Evolutionary conservation across 441 rosid genomes (phyloP).

Genomic region (Aquilaria agallochum): DNA sequence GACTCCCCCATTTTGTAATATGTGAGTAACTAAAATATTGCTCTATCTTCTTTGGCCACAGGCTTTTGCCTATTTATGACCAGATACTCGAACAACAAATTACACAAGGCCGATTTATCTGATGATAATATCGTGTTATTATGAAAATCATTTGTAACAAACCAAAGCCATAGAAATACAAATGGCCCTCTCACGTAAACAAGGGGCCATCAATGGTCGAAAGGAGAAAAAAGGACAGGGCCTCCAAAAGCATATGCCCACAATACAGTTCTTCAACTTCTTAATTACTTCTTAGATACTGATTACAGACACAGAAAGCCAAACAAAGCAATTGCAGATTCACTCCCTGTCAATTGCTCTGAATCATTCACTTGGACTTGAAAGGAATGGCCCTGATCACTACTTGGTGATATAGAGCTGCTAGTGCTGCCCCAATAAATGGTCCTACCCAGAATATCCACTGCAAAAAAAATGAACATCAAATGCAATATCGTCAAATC

Average conservation of each 20-base stretch:
- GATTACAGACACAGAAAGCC: not conserved
- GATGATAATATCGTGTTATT: not conserved
- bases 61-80: too few species aligned
- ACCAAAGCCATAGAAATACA: slow-evolving; percentile 17
- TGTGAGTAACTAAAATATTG: too few species aligned
- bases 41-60: too few species aligned
- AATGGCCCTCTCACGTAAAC: slow-evolving; percentile 2
- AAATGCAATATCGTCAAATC: too few species aligned
- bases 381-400: slow-evolving; percentile 94
- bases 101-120: too few species aligned
- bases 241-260: slow-evolving; percentile 1
- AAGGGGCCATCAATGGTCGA: slow-evolving; percentile 8
- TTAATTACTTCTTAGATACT: slow-evolving; percentile 5
- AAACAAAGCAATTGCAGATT: slow-evolving; percentile 3
- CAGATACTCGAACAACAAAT: too few species aligned
- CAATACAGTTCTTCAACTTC: not conserved
- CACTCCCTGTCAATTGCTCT: not conserved
- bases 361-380: slow-evolving; percentile 34
- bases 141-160: slow-evolving; percentile 21
- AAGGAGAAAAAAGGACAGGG: not conserved
- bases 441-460: slow-evolving; percentile 99
- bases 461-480: slow-evolving; percentile 24
- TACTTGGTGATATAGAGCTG: slow-evolving; percentile 78
- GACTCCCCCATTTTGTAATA: too few species aligned
- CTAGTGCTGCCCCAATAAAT: slow-evolving; percentile 82